A percentile compares a stretch with the other conserved stretches of the same genome.
Evolutionary conservation across 2,329 filamentous ascomycete genomes (phyloP).

Genomic region (Penicillium sp.): DNA sequence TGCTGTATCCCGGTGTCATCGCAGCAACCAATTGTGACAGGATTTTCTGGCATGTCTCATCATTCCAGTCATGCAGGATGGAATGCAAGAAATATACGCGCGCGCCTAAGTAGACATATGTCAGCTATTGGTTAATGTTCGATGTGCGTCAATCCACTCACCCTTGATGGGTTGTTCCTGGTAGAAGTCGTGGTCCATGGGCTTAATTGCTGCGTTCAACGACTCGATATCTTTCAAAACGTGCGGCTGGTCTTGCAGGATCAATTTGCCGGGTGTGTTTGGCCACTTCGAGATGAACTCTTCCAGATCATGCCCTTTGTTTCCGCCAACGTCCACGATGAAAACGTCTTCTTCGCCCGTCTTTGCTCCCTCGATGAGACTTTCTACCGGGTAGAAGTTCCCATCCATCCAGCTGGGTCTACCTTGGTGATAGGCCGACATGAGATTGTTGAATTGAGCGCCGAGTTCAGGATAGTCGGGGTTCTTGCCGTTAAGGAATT

Average conservation of each 20-base stretch:
- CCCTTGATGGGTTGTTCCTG: slow-evolving; percentile 30
- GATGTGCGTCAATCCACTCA: slow-evolving; percentile 2
- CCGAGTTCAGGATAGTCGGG: slow-evolving; percentile 8
- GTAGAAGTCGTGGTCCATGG: slow-evolving; percentile 32
- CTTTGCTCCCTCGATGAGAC: not conserved
- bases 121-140: not conserved
- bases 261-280: slow-evolving; percentile 8
- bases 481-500: slow-evolving; percentile 10
- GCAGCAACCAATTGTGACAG: slow-evolving; percentile 32
- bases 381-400: slow-evolving; percentile 2
- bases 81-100: slow-evolving; percentile 28
- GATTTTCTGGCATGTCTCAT: slow-evolving; percentile 21
- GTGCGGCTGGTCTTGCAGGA: slow-evolving; percentile 15
- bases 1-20: slow-evolving; percentile 35
- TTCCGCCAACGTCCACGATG: slow-evolving; percentile 16
- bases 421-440: slow-evolving; percentile 14
- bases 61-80: slow-evolving; percentile 29
- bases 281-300: slow-evolving; percentile 9
- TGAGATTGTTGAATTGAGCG: slow-evolving; percentile 15
- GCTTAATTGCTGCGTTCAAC: not conserved
- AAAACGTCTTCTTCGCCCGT: slow-evolving; percentile 5
- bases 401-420: slow-evolving; percentile 14
- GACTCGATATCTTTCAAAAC: slow-evolving; percentile 7
- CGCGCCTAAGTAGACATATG: not conserved
- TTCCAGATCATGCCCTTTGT: slow-evolving; percentile 14